Conservation (phyloP, 176 grass and related monocot species). For the Sorghum bicolor region DNA sequence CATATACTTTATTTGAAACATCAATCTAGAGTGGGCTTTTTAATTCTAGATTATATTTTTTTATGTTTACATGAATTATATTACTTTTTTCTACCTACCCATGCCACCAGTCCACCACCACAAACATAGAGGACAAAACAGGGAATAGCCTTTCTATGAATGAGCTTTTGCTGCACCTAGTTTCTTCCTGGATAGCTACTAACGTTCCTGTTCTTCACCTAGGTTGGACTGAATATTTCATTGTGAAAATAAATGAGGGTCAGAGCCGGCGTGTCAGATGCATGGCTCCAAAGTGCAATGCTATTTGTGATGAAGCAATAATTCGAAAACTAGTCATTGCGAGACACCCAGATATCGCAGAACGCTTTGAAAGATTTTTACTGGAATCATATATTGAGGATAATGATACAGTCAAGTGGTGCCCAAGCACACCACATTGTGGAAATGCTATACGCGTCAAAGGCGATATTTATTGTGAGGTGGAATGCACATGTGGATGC, state of each 20-base stretch:
- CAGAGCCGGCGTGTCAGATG: slow-evolving; percentile 72
- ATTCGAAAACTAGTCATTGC: slow-evolving; percentile 66
- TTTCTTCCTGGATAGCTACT: slow-evolving; percentile 22
- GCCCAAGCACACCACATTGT: slow-evolving; percentile 78
- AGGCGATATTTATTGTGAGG: slow-evolving; percentile 76
- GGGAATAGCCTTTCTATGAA: neutral
- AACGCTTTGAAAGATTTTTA: slow-evolving; percentile 76
- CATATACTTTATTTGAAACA: neutral
- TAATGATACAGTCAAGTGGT: slow-evolving; percentile 90
- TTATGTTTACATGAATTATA: neutral
- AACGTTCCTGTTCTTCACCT: neutral
- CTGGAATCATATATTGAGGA: slow-evolving; percentile 92
- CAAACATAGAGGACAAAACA: neutral
- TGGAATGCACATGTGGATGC: slow-evolving; percentile 78
- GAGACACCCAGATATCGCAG: slow-evolving; percentile 57
- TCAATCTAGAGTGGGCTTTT: neutral
- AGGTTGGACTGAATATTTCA: slow-evolving; percentile 91
- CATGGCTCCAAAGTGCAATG: slow-evolving; percentile 75
- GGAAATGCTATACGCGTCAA: slow-evolving; percentile 86
- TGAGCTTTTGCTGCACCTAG: slow-evolving; percentile 1
- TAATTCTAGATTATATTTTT: neutral
- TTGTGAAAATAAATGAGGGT: slow-evolving; percentile 84
- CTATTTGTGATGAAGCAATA: slow-evolving; percentile 70
- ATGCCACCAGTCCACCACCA: neutral
- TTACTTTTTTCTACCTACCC: neutral